Evolutionary conservation across 1,284 basidiomycete genomes (phyloP), one percentile per base, ranked within the genome.

Genomic region (Ustilago sp.): DNA sequence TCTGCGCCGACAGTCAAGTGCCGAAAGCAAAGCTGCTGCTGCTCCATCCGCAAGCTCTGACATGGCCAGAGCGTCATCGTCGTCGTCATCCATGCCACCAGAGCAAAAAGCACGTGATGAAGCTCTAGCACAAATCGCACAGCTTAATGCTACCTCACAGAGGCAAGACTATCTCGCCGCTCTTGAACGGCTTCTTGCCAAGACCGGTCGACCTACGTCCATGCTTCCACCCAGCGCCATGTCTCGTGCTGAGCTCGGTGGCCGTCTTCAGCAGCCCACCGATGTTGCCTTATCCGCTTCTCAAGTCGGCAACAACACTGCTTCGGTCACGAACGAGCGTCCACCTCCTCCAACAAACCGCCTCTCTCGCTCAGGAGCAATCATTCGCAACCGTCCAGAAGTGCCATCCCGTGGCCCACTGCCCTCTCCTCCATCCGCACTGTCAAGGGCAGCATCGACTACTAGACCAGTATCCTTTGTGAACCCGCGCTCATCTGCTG

Each of bases 61-160:
- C 8, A 31, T 32, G 9, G 15, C 41, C 8, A 47, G 47, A 32
- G 11, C 58, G 4, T 12, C 59, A 11, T 45, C 51, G 5, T 48
- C 41, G 1, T 57, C 61, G n/a, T 28, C 48, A 13, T 8, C 60
- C 13, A 23, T 9, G 9, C 50, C 60, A 8, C 69, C 70, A 3
- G 77, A 79, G 55, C 63, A 79, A 36, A 53, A 47, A 19, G 77
- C 77, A 13, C 63, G 63, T 3, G 60, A 73, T 4, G 74, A 77
- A 38, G 77, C 74, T 6, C 68, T 79, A n/a, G 52, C 67, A 0
- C 77, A 79, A 67, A 79, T 77, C 23, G 77, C 77, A 19, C 68
- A 71, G 61, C 66, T 79, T 12, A 63, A 59, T 12, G 59, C 68
- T 4, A 54, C 67, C 9, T 41, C 62, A 4, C 47, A 60, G 8